Conservation (phyloP, 1,284 basidiomycete species). For the Puccinia coronata region DNA sequence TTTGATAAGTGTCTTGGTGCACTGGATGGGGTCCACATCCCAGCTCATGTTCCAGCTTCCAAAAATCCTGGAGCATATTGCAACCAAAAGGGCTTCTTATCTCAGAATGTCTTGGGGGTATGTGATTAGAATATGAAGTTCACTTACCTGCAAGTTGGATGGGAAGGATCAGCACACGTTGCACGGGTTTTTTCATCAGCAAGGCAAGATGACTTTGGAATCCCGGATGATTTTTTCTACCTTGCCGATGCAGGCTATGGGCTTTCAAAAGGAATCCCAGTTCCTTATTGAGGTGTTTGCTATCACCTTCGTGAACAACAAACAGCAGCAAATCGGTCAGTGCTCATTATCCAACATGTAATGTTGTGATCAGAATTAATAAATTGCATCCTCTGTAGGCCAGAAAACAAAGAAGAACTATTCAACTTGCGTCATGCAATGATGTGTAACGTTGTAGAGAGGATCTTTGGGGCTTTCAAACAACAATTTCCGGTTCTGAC, state of each 20-base stretch:
- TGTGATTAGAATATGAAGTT: conserved; percentile 57
- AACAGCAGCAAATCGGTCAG: no score
- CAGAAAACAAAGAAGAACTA: conserved; percentile 47
- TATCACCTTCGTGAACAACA: conserved; percentile 61
- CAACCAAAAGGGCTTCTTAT: conserved; percentile 56
- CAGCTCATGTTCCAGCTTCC: conserved; percentile 53
- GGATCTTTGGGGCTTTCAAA: conserved; percentile 50
- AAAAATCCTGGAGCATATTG: conserved; percentile 52
- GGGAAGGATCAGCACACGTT: conserved; percentile 60
- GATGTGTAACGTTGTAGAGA: conserved; percentile 48
- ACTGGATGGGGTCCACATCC: conserved; percentile 58
- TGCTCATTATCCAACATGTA: no score
- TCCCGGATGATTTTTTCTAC: conserved; percentile 37
- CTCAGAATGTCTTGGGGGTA: conserved; percentile 57
- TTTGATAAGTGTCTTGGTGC: conserved; percentile 54
- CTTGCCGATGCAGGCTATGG: conserved; percentile 1
- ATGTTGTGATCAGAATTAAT: no score
- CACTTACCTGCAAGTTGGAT: conserved; percentile 58
- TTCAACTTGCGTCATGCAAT: conserved; percentile 50
- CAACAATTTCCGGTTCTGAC: no score
- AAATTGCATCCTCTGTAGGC: no score
- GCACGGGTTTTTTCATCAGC: conserved; percentile 52
- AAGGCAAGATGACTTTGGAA: conserved; percentile 56
- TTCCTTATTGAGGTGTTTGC: conserved; percentile 58
- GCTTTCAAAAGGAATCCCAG: conserved; percentile 45